Evolutionary conservation across 768 basidiomycete genomes (phyloP).

Genomic region (Serpula lacrymans): DNA sequence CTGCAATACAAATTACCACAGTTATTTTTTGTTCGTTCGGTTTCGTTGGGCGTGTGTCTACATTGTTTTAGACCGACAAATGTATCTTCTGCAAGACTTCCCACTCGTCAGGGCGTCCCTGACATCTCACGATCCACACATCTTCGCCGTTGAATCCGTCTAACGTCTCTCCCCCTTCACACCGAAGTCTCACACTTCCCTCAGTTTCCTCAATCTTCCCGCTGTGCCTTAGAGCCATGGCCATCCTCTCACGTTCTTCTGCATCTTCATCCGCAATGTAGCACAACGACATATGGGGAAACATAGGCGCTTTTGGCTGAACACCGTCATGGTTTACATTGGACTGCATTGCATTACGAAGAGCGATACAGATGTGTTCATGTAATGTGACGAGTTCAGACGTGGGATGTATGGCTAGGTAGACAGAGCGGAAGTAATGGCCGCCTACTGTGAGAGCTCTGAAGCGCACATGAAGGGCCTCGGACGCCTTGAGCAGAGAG

Average conservation of each 20-base stretch:
- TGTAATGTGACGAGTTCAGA: constrained; percentile 48
- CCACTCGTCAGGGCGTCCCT: constrained; percentile 61
- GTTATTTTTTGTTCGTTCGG: not conserved
- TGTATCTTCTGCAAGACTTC: constrained; percentile 39
- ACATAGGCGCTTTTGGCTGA: constrained; percentile 50
- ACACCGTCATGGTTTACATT: constrained; percentile 19
- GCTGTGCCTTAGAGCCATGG: constrained; percentile 36
- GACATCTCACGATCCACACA: constrained; percentile 59
- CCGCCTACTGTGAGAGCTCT: constrained; percentile 51
- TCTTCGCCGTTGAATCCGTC: constrained; percentile 46
- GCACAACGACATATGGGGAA: constrained; percentile 71
- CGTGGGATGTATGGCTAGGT: constrained; percentile 47
- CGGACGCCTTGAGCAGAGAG: constrained; percentile 35
- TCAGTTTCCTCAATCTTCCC: constrained; percentile 27
- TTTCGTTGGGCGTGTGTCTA: not conserved
- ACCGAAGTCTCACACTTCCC: constrained; percentile 27
- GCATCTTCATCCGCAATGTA: constrained; percentile 71
- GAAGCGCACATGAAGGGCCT: constrained; percentile 44
- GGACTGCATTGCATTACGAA: constrained; percentile 19
- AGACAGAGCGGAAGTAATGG: constrained; percentile 72
- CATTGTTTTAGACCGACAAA: constrained; percentile 5
- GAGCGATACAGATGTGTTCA: constrained; percentile 36
- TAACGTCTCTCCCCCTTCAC: constrained; percentile 10
- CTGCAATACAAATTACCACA: no score
- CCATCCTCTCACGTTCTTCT: constrained; percentile 48